Conservation (phyloP, 768 basidiomycete genomes). For the Trametes punicea region DNA sequence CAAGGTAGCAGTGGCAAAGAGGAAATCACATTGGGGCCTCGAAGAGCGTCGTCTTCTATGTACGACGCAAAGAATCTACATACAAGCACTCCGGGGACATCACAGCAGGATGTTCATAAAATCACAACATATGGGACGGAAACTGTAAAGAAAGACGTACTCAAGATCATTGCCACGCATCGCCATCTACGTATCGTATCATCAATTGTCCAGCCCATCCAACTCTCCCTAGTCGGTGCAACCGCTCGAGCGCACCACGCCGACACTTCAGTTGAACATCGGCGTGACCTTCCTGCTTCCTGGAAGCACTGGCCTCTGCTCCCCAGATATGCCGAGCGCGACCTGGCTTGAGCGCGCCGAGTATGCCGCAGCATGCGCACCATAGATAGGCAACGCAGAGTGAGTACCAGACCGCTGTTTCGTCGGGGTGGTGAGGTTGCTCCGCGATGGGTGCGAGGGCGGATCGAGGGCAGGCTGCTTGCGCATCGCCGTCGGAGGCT, state of each 20-base stretch:
- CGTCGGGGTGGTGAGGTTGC: conserved; percentile 14
- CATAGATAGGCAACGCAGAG: conserved; percentile 1
- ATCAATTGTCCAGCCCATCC: not conserved
- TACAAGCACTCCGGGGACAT: not conserved
- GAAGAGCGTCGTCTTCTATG: too few relatives aligned
- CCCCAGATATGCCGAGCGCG: conserved; percentile 3
- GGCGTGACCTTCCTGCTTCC: conserved; percentile 24
- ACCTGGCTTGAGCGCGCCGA: not conserved
- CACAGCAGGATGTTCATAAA: not conserved
- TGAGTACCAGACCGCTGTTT: conserved; percentile 12
- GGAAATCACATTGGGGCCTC: too few relatives aligned
- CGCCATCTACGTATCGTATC: not conserved
- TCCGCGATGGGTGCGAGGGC: conserved; percentile 3
- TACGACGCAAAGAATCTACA: not conserved
- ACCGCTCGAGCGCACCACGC: not conserved
- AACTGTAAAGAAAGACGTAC: not conserved
- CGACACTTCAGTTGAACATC: conserved; percentile 19
- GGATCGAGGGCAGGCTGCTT: conserved; percentile 31
- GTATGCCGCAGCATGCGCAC: conserved; percentile 12
- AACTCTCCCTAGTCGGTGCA: not conserved
- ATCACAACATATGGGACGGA: not conserved
- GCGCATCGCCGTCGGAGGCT: conserved; percentile 64
- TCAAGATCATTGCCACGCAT: not conserved
- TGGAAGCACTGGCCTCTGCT: not conserved
- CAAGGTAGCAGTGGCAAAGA: too few relatives aligned